Percentiles rank a stretch among this genome's conserved stretches.
phyloP scores from a whole-genome alignment of 31 red algal genomes.

The Odonthalia washingtoniensis region DNA sequence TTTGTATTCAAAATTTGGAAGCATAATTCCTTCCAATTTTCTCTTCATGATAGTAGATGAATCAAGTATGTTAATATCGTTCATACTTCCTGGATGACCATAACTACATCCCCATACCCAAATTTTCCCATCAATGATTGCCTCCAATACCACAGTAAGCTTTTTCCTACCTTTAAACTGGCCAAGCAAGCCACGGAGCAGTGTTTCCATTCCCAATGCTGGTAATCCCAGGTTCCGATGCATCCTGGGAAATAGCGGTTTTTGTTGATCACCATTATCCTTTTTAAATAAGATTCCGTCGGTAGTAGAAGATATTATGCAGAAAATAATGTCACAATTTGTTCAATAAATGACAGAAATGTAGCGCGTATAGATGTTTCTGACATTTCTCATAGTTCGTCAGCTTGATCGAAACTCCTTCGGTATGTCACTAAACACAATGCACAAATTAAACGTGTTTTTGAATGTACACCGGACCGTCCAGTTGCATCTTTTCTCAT shows the following conservation, averaged over 20 bases:
- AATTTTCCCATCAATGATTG: neutral
- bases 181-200: conserved; percentile 21
- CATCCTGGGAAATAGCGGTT: neutral
- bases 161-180: conserved; percentile 31
- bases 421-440: too few species aligned
- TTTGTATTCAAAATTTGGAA: neutral
- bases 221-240: conserved; percentile 44
- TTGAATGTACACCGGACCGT: too few species aligned
- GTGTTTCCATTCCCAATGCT: conserved; percentile 29
- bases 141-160: neutral
- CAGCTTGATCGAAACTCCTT: too few species aligned
- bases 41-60: neutral
- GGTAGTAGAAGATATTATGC: conserved; percentile 5
- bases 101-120: neutral
- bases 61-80: neutral
- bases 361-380: too few species aligned
- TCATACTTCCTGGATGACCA: neutral
- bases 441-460: too few species aligned
- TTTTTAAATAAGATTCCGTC: conserved; percentile 17
- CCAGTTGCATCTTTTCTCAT: too few species aligned
- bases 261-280: neutral
- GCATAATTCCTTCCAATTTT: neutral
- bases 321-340: neutral
- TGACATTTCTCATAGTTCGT: too few species aligned
- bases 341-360: neutral